Conservation (phyloP, 2,329 filamentous ascomycete genomes). For the Aureobasidium namibiae region DNA sequence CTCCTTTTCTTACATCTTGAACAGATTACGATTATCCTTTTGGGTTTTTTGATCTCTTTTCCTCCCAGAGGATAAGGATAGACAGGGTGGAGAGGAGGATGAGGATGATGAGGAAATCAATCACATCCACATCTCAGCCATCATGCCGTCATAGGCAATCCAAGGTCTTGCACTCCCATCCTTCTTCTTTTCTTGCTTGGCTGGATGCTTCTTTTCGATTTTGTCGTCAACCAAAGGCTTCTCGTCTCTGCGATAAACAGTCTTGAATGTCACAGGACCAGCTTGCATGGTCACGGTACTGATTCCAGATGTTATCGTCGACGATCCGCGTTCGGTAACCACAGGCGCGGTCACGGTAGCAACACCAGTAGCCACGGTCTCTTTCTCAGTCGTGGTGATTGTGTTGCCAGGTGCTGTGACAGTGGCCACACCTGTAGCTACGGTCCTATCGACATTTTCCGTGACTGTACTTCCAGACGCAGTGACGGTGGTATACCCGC, state of each 20-base stretch:
- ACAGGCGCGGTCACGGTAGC: no score
- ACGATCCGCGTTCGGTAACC: neutral
- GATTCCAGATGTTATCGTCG: neutral
- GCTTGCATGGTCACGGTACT: neutral
- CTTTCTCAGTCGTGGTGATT: no score
- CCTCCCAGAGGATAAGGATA: neutral
- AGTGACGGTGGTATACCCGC: neutral
- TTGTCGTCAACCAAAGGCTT: neutral
- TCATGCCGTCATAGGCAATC: neutral
- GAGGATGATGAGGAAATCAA: neutral
- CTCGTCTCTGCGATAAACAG: neutral
- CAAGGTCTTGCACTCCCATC: neutral
- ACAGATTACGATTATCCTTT: no score
- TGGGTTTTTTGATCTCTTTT: no score
- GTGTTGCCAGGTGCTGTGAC: neutral
- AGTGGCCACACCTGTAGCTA: neutral
- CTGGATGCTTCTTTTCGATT: neutral
- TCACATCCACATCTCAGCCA: conserved; percentile 8
- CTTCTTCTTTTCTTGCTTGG: neutral
- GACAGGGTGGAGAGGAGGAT: neutral
- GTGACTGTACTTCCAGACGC: neutral
- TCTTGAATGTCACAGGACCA: neutral
- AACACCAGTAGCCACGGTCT: neutral
- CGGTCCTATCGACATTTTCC: neutral
- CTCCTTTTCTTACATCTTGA: no score